Percentiles rank a stretch among this genome's conserved stretches.
phyloP scores from a whole-genome alignment of 345 rosid genomes.

The Crucihimalaya himalaica region DNA sequence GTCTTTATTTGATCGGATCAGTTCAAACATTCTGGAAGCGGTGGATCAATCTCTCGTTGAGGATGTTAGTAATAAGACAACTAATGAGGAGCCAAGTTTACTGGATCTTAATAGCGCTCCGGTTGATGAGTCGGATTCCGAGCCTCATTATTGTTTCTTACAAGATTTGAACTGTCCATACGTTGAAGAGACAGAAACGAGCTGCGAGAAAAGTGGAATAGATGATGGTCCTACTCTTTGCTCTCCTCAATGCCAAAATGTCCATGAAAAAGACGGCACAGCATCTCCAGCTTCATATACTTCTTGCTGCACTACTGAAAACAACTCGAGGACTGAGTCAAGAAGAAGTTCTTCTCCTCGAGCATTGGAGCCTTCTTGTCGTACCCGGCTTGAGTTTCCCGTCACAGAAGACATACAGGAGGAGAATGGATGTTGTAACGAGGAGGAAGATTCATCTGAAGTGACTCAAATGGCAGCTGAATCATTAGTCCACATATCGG shows the following conservation, averaged over 20 bases:
- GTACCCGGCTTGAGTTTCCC: constrained; percentile 37
- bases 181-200: constrained; percentile 33
- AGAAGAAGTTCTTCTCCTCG: constrained; percentile 28
- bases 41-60: constrained; percentile 8
- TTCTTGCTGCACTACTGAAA: constrained; percentile 42
- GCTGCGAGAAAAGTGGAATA: constrained; percentile 35
- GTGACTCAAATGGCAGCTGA: constrained; percentile 60
- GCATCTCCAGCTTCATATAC: constrained; percentile 40
- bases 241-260: constrained; percentile 35
- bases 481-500: constrained; percentile 53
- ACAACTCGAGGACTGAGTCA: constrained; percentile 28
- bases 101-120: constrained; percentile 37
- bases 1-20: constrained; percentile 1
- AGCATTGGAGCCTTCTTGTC: constrained; percentile 31
- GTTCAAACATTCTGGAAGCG: constrained; percentile 1
- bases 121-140: constrained; percentile 22
- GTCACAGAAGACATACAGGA: constrained; percentile 13
- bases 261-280: constrained; percentile 36
- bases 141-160: constrained; percentile 30
- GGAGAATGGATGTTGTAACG: constrained; percentile 1
- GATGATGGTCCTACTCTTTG: constrained; percentile 23
- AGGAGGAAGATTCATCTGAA: constrained; percentile 39
- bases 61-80: neutral
- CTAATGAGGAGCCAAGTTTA: constrained; percentile 16
- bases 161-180: constrained; percentile 43